These are phyloP conservation scores for Saccharomycopsis sp. DNA, from an alignment of 805 yeast species.

Conservation along the genomic window DNA sequence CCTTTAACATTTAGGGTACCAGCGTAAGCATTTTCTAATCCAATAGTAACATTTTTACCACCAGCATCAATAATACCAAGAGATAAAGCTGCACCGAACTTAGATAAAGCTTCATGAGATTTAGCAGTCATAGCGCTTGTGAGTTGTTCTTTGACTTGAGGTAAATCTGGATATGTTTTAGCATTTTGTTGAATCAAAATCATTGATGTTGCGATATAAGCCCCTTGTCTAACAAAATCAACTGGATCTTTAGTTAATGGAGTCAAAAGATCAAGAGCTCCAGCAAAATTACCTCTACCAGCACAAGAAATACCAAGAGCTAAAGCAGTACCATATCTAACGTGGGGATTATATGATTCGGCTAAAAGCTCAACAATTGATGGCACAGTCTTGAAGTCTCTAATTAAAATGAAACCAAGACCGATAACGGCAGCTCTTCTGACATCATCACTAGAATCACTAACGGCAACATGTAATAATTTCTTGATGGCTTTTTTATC, in stretches of 20 bases:
- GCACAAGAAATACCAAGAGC: slow-evolving; percentile 97
- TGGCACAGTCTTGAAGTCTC: slow-evolving; percentile 90
- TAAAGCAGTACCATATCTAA: slow-evolving; percentile 95
- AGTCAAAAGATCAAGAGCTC: slow-evolving; percentile 86
- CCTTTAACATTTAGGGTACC: slow-evolving; percentile 87
- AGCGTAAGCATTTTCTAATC: slow-evolving; percentile 77
- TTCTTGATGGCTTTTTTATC: slow-evolving; percentile 78
- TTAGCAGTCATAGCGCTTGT: slow-evolving; percentile 73
- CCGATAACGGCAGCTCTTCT: slow-evolving; percentile 93
- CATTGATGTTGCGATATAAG: slow-evolving; percentile 87
- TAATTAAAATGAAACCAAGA: slow-evolving; percentile 80
- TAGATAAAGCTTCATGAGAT: slow-evolving; percentile 94
- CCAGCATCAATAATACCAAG: slow-evolving; percentile 99
- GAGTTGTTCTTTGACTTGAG: slow-evolving; percentile 60
- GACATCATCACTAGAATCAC: slow-evolving; percentile 93
- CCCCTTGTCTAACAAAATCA: slow-evolving; percentile 97
- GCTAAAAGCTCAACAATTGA: slow-evolving; percentile 87
- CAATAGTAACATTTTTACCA: slow-evolving; percentile 94
- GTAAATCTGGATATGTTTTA: slow-evolving; percentile 68
- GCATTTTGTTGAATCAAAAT: slow-evolving; percentile 84
- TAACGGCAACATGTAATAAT: slow-evolving; percentile 85
- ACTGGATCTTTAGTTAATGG: slow-evolving; percentile 90
- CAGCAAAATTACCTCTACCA: slow-evolving; percentile 68
- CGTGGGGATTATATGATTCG: slow-evolving; percentile 95
- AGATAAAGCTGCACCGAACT: slow-evolving; percentile 93